Percentiles rank a stretch among this genome's conserved stretches.
Conservation (phyloP, 139 green algal species). For the Chlorella ohadii region DNA sequence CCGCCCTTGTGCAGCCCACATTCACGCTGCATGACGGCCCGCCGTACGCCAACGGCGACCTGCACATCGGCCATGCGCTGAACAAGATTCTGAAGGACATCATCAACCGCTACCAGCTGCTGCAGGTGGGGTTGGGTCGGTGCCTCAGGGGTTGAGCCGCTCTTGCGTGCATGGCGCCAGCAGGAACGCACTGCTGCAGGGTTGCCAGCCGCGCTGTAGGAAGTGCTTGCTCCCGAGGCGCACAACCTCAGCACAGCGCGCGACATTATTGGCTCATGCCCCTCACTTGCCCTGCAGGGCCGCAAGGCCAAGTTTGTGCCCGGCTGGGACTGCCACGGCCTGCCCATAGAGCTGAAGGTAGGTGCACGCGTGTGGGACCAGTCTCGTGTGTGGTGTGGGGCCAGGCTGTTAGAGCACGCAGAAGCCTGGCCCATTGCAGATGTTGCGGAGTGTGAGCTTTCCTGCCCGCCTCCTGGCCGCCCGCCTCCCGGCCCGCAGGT, state of each 20-base stretch:
- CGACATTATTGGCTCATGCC: too few relatives aligned
- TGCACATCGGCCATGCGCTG: conserved; percentile 98
- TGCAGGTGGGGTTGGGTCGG: conserved; percentile 29
- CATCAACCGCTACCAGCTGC: conserved; percentile 72
- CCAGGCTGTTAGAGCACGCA: too few relatives aligned
- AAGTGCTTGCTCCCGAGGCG: too few relatives aligned
- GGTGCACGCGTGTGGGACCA: too few relatives aligned
- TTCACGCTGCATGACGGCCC: conserved; percentile 99
- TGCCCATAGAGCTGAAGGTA: conserved; percentile 99
- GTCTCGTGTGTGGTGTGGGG: too few relatives aligned
- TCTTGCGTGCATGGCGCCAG: too few relatives aligned
- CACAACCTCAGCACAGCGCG: too few relatives aligned
- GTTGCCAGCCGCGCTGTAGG: too few relatives aligned
- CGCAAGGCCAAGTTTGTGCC: conserved; percentile 86
- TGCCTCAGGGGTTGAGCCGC: not conserved
- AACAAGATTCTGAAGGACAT: conserved; percentile 99
- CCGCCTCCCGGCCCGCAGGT: conserved; percentile 9
- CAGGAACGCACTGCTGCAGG: too few relatives aligned
- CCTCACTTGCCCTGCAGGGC: conserved; percentile 69
- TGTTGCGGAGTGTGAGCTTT: too few relatives aligned
- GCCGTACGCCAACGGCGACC: conserved; percentile 98
- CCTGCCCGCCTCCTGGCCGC: too few relatives aligned
- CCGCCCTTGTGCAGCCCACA: conserved; percentile 48
- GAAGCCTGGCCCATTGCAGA: too few relatives aligned
- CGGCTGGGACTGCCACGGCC: conserved; percentile 98